Percentiles rank a stretch among this genome's conserved stretches.
Conservation (phyloP, 208 protist genomes). For the Baffinella frigidus region DNA sequence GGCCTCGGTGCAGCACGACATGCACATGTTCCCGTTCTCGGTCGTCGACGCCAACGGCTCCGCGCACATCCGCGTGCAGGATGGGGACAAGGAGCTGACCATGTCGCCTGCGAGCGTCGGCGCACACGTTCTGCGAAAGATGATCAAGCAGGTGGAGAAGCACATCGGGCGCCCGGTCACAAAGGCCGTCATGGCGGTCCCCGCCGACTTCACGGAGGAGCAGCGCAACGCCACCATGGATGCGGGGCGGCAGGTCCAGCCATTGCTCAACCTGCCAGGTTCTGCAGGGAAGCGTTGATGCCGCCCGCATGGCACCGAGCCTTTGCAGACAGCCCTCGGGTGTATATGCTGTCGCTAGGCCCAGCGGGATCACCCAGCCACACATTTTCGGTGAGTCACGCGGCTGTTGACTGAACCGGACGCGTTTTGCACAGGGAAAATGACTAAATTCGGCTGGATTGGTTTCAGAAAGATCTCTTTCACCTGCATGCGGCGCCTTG, state of each 20-base stretch:
- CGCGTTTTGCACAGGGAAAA: no score
- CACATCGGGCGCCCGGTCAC: conserved; percentile 62
- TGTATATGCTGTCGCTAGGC: no score
- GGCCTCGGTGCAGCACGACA: conserved; percentile 50
- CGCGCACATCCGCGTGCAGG: conserved; percentile 25
- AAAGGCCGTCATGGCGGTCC: conserved; percentile 71
- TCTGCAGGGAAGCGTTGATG: conserved; percentile 72
- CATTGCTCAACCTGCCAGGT: conserved; percentile 74
- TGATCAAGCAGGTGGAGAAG: conserved; percentile 69
- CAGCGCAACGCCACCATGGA: conserved; percentile 74
- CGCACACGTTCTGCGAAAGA: conserved; percentile 66
- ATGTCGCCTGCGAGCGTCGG: conserved; percentile 71
- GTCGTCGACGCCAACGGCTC: conserved; percentile 42
- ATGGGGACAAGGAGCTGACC: neutral
- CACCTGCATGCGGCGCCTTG: no score
- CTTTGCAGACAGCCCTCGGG: no score
- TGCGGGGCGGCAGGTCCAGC: conserved; percentile 69
- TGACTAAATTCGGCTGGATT: no score
- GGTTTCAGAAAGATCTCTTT: no score
- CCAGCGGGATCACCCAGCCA: no score
- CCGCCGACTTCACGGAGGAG: conserved; percentile 70
- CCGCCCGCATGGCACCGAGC: no score
- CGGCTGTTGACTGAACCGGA: no score
- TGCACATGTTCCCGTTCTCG: conserved; percentile 49
- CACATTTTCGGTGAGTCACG: no score